Percentiles rank a stretch among this genome's conserved stretches.
Conservation (phyloP, 2,329 filamentous ascomycete species). For the Macrophomina tecta region DNA sequence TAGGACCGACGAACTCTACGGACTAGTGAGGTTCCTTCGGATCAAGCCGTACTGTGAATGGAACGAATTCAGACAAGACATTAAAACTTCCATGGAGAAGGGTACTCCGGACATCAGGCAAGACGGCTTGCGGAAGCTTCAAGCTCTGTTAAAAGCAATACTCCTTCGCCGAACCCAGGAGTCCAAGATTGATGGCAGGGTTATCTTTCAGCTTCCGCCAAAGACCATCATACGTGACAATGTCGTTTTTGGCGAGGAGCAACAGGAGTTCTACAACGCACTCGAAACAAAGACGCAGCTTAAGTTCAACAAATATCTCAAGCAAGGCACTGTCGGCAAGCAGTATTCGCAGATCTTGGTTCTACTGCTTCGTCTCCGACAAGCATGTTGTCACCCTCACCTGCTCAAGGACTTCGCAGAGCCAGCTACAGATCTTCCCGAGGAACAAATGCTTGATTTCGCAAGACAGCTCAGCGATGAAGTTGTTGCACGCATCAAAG, state of each 20-base stretch:
- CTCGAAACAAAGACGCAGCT: conserved; percentile 71
- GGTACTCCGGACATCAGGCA: conserved; percentile 33
- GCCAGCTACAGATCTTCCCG: conserved; percentile 32
- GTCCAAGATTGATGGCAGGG: conserved; percentile 78
- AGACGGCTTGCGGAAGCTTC: conserved; percentile 71
- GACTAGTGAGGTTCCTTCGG: conserved; percentile 75
- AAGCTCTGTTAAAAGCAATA: conserved; percentile 77
- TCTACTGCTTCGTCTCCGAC: conserved; percentile 77
- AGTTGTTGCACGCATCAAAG: conserved; percentile 71
- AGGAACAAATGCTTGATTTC: conserved; percentile 64
- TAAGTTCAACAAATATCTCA: conserved; percentile 78
- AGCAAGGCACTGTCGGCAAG: conserved; percentile 68
- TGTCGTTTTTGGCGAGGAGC: conserved; percentile 70
- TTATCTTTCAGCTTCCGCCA: conserved; percentile 71
- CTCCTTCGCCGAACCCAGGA: conserved; percentile 84
- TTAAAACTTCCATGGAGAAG: conserved; percentile 37
- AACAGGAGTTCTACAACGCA: conserved; percentile 67
- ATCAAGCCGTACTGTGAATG: conserved; percentile 76
- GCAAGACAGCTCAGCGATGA: conserved; percentile 65
- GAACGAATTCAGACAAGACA: conserved; percentile 66
- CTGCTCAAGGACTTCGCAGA: conserved; percentile 66
- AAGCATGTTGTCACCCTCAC: conserved; percentile 80
- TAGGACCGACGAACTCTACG: conserved; percentile 75
- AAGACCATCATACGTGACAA: conserved; percentile 68
- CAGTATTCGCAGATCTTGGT: conserved; percentile 84